Evolutionary conservation across 768 basidiomycete genomes (phyloP).

Genomic region (Pleurotus salmoneostramineus): DNA sequence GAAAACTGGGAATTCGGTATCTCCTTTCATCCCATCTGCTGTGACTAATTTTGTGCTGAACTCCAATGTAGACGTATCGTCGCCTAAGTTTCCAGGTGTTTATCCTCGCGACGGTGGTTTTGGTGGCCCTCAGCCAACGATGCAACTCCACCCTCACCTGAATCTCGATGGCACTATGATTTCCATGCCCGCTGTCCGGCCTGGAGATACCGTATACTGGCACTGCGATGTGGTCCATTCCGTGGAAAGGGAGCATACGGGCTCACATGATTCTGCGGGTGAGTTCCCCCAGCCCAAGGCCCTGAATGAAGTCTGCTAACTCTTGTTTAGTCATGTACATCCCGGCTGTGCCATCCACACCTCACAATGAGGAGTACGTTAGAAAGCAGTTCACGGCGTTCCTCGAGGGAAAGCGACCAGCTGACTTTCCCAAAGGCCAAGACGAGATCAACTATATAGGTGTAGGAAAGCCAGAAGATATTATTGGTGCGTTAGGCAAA

Average conservation of each 20-base stretch:
- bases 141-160: constrained; percentile 42
- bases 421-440: constrained; percentile 59
- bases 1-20: constrained; percentile 40
- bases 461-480: constrained; percentile 29
- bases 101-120: constrained; percentile 17
- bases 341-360: constrained; percentile 64
- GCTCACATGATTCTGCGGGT: constrained; percentile 40
- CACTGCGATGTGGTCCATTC: constrained; percentile 40
- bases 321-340: constrained; percentile 66
- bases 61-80: constrained; percentile 28
- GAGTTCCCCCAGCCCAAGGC: constrained; percentile 2
- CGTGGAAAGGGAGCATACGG: constrained; percentile 35
- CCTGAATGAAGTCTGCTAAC: background rate
- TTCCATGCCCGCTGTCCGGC: constrained; percentile 54
- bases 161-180: constrained; percentile 53
- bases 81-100: constrained; percentile 40
- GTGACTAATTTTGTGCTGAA: background rate
- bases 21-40: background rate
- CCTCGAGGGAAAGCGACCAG: constrained; percentile 55
- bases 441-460: constrained; percentile 33
- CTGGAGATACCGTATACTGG: constrained; percentile 71
- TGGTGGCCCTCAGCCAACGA: constrained; percentile 34
- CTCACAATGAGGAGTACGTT: constrained; percentile 58
- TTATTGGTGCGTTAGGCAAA: constrained; percentile 29
- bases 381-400: constrained; percentile 60